These are phyloP conservation scores for Leishmania major DNA, from an alignment of 208 protist species.

Conservation along the genomic window DNA sequence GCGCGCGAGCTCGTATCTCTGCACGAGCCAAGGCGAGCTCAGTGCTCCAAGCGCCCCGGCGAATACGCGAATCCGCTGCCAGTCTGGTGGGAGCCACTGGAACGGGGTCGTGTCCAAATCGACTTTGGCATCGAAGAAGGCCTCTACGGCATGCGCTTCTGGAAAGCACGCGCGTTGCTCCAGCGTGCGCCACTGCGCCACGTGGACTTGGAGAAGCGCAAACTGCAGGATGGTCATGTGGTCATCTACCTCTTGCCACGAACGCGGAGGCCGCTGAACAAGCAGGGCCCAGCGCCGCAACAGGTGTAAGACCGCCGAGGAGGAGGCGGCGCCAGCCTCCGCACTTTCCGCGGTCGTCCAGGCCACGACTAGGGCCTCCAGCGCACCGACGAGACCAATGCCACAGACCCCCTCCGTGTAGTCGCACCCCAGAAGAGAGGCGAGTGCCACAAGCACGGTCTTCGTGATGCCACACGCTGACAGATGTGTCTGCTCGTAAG, in stretches of 20 bases:
- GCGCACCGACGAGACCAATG: conserved; percentile 75
- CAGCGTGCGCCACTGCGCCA: conserved; percentile 49
- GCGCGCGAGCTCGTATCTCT: conserved; percentile 64
- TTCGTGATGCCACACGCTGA: conserved; percentile 78
- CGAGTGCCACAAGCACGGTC: conserved; percentile 85
- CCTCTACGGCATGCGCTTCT: conserved; percentile 36
- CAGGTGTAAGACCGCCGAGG: conserved; percentile 36
- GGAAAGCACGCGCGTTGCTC: conserved; percentile 47
- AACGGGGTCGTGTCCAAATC: conserved; percentile 55
- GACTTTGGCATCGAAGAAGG: conserved; percentile 67
- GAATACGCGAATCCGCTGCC: conserved; percentile 60
- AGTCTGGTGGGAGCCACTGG: conserved; percentile 48
- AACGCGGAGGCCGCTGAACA: conserved; percentile 25
- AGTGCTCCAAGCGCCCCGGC: conserved; percentile 61
- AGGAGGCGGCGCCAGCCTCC: conserved; percentile 7
- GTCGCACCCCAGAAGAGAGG: conserved; percentile 95
- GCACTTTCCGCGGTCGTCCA: conserved; percentile 35
- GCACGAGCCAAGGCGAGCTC: conserved; percentile 42
- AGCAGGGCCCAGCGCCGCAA: conserved; percentile 48
- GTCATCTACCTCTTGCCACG: conserved; percentile 45
- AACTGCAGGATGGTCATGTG: conserved; percentile 57
- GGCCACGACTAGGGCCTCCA: conserved; percentile 57
- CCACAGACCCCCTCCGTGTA: conserved; percentile 93
- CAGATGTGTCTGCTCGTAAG: conserved; percentile 64
- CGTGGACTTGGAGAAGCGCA: conserved; percentile 24